Evolutionary conservation across 805 yeast species (phyloP), one percentile per base, ranked within the genome.

Genomic region (Kluyveromyces aestuarii): DNA sequence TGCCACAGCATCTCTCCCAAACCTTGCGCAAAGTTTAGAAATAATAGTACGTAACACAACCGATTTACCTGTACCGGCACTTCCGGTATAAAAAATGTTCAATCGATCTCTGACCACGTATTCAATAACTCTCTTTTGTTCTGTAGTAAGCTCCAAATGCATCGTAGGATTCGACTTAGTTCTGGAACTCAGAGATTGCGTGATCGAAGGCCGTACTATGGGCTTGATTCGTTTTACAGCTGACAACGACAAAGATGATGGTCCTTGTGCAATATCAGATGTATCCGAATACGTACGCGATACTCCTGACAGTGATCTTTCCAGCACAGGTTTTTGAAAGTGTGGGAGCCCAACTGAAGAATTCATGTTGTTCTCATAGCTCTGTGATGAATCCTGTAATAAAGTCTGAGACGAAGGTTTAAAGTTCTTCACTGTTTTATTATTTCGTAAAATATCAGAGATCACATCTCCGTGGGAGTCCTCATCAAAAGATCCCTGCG

Each of bases 61-160:
- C 2, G 95, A 84, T 62, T 86, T 86, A 68, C 95, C 95, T 1
- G 95, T 86, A 66, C 95, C 95, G 0, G 95, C 95, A 52, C 86
- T 77, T 48, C 95, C 95, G 0, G 95, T 85, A 58, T 81, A 85
- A 55, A 86, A 86, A 1, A 86, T 72, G 52, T 76, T 84, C 41
- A 68, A 58, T 2, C 75, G 72, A 19, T 74, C 73, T 14, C 72
- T 64, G 7, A 83, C 72, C 8, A 81, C 80, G 11, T 74, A 61
- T 19, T 75, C 70, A 8, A 84, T 54, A 7, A 86, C 81, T 21
- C 59, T 58, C 47, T 66, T 62, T 63, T 81, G 87, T 61, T 81
- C 85, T 8, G 58, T 61, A 16, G 74, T 67, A 7, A 71, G 57
- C 5, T 55, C 46, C 11, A 65, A 27, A 17, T 36, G 50, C 4